Evolutionary conservation across 2,329 filamentous ascomycete species (phyloP).

Genomic region (Paecilomyces sp.): DNA sequence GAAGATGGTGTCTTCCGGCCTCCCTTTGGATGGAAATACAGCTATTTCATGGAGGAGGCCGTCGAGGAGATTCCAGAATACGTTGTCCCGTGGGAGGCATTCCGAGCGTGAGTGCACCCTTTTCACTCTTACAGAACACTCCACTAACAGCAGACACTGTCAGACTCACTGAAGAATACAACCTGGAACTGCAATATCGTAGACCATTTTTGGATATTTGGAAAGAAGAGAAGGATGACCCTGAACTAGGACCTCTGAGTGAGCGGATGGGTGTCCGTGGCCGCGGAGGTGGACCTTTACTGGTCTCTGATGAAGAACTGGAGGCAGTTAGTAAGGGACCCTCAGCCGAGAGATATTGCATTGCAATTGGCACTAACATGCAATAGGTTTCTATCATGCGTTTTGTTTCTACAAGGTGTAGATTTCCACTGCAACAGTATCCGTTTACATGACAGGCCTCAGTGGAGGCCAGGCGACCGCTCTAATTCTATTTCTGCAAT

Average conservation of each 20-base stretch:
- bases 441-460: not conserved
- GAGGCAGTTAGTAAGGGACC: slow-evolving; percentile 63
- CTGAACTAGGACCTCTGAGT: slow-evolving; percentile 71
- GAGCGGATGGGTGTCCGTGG: slow-evolving; percentile 93
- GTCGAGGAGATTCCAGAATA: slow-evolving; percentile 96
- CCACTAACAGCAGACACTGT: slow-evolving; percentile 6
- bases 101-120: slow-evolving; percentile 57
- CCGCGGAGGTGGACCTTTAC: slow-evolving; percentile 56
- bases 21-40: slow-evolving; percentile 97
- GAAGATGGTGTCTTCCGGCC: slow-evolving; percentile 86
- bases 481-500: not conserved
- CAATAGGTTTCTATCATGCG: slow-evolving; percentile 68
- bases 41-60: slow-evolving; percentile 89
- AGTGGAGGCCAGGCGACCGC: not conserved
- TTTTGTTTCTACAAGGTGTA: slow-evolving; percentile 97
- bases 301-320: slow-evolving; percentile 80
- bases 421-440: not conserved
- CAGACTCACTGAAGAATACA: slow-evolving; percentile 84
- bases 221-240: slow-evolving; percentile 82
- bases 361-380: not conserved
- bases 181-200: slow-evolving; percentile 89
- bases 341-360: not conserved
- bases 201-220: slow-evolving; percentile 87
- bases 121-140: not conserved
- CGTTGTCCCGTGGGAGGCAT: slow-evolving; percentile 96